Evolutionary conservation across 1,284 basidiomycete species (phyloP).

Genomic region (Trichosporon coremiiforme): DNA sequence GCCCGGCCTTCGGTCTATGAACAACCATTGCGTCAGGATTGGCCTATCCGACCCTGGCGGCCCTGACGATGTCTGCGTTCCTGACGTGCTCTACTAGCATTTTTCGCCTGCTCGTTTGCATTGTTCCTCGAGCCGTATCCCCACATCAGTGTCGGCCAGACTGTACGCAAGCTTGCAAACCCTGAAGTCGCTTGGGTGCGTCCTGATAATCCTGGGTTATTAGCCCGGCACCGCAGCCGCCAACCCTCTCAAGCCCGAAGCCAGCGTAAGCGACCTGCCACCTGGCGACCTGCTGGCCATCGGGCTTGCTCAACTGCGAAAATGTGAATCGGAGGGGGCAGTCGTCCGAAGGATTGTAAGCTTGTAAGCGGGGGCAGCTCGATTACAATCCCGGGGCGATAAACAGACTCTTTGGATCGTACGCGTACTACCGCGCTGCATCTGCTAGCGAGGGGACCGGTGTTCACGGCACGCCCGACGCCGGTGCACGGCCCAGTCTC

Average conservation of each 20-base stretch:
- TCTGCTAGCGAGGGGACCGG: background rate
- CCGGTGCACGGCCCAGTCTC: background rate
- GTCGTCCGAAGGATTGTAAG: too few relatives aligned
- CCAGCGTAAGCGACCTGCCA: too few relatives aligned
- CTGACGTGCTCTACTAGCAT: background rate
- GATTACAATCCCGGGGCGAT: background rate
- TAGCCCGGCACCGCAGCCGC: too few relatives aligned
- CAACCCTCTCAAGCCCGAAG: too few relatives aligned
- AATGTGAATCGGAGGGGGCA: too few relatives aligned
- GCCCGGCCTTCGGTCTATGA: background rate
- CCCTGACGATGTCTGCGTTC: background rate
- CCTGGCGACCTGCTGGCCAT: too few relatives aligned
- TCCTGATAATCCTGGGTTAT: too few relatives aligned
- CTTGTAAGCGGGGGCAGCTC: too few relatives aligned
- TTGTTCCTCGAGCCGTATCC: background rate
- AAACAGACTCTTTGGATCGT: background rate
- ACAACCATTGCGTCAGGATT: constrained; percentile 10
- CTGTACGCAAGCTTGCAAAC: too few relatives aligned
- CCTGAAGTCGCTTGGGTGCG: too few relatives aligned
- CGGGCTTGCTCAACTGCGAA: too few relatives aligned
- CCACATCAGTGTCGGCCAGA: background rate
- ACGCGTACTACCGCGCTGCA: background rate
- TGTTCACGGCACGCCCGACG: too few relatives aligned
- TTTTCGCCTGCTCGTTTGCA: background rate
- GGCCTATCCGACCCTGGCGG: background rate